phyloP scores from a whole-genome alignment of 495 filamentous ascomycete genomes.

The Podospora bellae-mahoneyi region DNA sequence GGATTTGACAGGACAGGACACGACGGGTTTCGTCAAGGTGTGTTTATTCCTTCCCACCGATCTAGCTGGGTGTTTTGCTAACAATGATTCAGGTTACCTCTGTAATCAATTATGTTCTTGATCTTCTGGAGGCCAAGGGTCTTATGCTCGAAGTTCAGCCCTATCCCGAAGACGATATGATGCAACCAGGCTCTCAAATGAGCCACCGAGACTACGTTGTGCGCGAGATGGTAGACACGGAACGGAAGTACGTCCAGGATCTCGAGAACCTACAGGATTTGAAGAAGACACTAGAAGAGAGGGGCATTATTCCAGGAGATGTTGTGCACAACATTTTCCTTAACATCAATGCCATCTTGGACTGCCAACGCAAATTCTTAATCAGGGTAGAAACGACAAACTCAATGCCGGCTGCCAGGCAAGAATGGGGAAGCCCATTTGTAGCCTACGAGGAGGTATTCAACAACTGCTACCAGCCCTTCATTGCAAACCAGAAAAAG shows the following conservation, averaged over 20 bases:
- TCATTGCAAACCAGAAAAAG: slow-evolving; percentile 87
- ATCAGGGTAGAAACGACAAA: slow-evolving; percentile 96
- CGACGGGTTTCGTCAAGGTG: slow-evolving; percentile 94
- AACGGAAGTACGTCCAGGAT: slow-evolving; percentile 98
- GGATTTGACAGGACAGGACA: slow-evolving; percentile 89
- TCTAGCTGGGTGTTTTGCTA: slow-evolving; percentile 8
- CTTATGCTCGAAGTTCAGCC: slow-evolving; percentile 58
- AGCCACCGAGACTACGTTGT: slow-evolving; percentile 86
- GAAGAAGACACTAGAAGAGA: slow-evolving; percentile 84
- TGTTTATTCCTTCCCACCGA: neutral
- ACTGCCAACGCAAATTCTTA: slow-evolving; percentile 91
- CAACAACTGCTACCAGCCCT: slow-evolving; percentile 80
- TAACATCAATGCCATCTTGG: slow-evolving; percentile 88
- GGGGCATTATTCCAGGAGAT: slow-evolving; percentile 83
- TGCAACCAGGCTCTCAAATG: slow-evolving; percentile 52
- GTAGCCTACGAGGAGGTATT: slow-evolving; percentile 73
- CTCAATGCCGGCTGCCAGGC: slow-evolving; percentile 66
- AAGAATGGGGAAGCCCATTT: slow-evolving; percentile 92
- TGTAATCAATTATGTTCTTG: slow-evolving; percentile 88
- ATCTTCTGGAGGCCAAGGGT: slow-evolving; percentile 72
- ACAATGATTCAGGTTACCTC: slow-evolving; percentile 44
- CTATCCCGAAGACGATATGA: slow-evolving; percentile 44
- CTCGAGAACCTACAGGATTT: slow-evolving; percentile 89
- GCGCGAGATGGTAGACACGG: slow-evolving; percentile 85
- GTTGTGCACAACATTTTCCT: slow-evolving; percentile 92